Base-by-base conservation (phyloP, 208 protist species). In the Trypanosoma scelopori region DNA sequence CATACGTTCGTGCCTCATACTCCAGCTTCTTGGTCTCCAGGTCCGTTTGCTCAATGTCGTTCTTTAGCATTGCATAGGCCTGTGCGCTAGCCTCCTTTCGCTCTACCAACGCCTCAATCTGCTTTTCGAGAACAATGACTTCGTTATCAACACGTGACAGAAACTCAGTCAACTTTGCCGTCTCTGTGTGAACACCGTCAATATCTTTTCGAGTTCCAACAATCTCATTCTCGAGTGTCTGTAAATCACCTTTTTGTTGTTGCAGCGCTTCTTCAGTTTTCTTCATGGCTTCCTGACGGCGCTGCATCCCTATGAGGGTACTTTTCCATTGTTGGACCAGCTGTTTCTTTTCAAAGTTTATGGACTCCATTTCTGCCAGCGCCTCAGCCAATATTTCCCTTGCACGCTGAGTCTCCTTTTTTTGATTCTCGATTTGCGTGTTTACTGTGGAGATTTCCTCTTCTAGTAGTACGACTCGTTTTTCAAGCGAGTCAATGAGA, bases 281-380 rank as follows among this genome's bases (percentile, higher is more conserved):
- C 61, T 85, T 83, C 51, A 98, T 75, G 6, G 93, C 93, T 56
- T 98, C 93, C 62, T 98, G 94, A 18, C 95, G 81, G n/a, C 94
- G 81, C 69, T 97, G 91, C 85, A 98, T 97, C 7, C 93, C 96
- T 25, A 98, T 84, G 27, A 98, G 72, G 41, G 86, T 94, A 63
- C 83, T 96, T 58, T 94, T 91, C 94, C 94, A 98, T 69, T 98
- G 91, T 74, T 97, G 87, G 3, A 98, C 74, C 13, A 98, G 82
- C 60, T 97, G 90, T 78, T 98, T 97, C 71, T 98, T 98, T 57
- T 98, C 94, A 73, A 97, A 92, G 39, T 93, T 85, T 41, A 98
- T 95, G 13, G 84, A 84, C 60, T 98, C 95, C 88, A 98, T 98
- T 72, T 99, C 96, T 5, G 80, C 74, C 42, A 84, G 72, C 1